Base-by-base conservation (phyloP, 768 basidiomycete species). In the Aureoboletus auriporus region DNA sequence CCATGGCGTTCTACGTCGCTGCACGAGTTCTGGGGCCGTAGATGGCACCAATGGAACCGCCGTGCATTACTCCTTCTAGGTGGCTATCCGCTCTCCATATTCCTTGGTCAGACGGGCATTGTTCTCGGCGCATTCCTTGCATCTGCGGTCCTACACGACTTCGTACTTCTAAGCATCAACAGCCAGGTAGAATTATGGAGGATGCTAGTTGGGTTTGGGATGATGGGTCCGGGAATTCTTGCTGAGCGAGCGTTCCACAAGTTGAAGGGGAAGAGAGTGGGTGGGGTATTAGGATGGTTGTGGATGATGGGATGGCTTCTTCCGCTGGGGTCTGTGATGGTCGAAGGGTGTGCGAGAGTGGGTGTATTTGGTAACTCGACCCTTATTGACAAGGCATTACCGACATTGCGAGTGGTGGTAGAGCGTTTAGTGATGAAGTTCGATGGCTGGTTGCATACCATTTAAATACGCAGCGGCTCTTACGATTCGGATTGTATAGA, bases 91-190 rank as follows among this genome's bases (percentile, higher is more conserved):
- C 39, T 65, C 16, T 61, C 58, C 17, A 50, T 62, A 28, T 37
- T 82, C 11, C 55, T 77, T 14, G 83, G 84, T 3, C 73, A 75
- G 9, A 45, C 59, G 1, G 81, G 78, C 2, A 68, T 63, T 1
- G 65, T 84, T 2, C 35, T 86, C 2, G 82, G 82, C 8, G 72
- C 74, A 6, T 86, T 86, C 59, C 50, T 77, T 1, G 59, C 75
- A 5, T 86, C 85, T 0, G 82, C 71, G 2, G 31, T 82, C 8
- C 58, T 84, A 11, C 86, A 87, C 51, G 69, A 79, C 46, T 39
- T 75, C 6, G 73, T 74, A 6, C 39, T 78, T 41, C 78, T 76
- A 72, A 72, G 75, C 0, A 69, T 81, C 70, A 74, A 76, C 2
- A 60, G 65, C 7, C 74, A 72, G 6, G 64, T 69, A 1, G 77